These are phyloP conservation scores for Ananas comosus DNA, from an alignment of 176 grass and related monocot species.

Conservation along the genomic window DNA sequence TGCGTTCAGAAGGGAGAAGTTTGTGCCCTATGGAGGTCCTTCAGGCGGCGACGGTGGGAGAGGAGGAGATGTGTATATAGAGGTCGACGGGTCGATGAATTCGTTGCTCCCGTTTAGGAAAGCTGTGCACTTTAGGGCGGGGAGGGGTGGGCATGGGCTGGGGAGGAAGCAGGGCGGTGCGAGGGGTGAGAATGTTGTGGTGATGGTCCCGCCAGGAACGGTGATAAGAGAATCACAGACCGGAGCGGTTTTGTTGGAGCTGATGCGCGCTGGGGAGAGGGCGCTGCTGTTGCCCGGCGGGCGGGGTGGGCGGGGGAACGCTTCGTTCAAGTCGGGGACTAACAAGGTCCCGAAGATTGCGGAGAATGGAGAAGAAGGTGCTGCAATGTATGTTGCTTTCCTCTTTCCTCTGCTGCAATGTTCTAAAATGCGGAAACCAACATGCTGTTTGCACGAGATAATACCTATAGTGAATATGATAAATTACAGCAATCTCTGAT, in stretches of 20 bases:
- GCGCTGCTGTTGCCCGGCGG: constrained; percentile 74
- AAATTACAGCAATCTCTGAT: background rate
- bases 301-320: constrained; percentile 79
- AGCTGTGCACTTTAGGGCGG: constrained; percentile 76
- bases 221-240: constrained; percentile 50
- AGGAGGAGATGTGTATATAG: constrained; percentile 71
- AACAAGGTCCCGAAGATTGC: constrained; percentile 84
- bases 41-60: constrained; percentile 89
- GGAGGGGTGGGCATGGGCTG: constrained; percentile 62
- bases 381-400: constrained; percentile 66
- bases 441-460: too few relatives aligned
- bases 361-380: constrained; percentile 87
- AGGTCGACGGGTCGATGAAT: constrained; percentile 89
- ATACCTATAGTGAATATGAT: too few relatives aligned
- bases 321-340: constrained; percentile 70
- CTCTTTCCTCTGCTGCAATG: background rate
- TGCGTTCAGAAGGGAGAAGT: constrained; percentile 90
- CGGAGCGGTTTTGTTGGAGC: constrained; percentile 55
- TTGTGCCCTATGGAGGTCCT: constrained; percentile 74
- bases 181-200: constrained; percentile 74
- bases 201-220: constrained; percentile 80
- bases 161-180: constrained; percentile 77
- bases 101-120: constrained; percentile 88
- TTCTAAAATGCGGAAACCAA: background rate
- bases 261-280: constrained; percentile 57